phyloP scores from a whole-genome alignment of 2,329 filamentous ascomycete species.

The Alternaria sp. region DNA sequence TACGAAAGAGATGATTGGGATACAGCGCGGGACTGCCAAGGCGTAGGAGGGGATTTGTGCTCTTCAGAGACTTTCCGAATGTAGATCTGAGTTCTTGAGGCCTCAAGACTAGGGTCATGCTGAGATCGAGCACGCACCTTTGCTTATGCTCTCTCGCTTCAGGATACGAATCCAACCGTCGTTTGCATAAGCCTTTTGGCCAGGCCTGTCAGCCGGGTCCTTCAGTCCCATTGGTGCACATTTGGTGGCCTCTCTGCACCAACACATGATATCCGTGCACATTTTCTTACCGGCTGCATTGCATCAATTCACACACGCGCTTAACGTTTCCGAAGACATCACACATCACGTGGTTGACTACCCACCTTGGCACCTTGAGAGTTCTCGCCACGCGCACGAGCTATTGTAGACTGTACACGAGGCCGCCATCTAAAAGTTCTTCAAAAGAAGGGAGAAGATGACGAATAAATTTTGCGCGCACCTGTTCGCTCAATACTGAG shows the following conservation, averaged over 20 bases:
- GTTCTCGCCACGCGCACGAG: background rate
- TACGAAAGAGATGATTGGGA: slow-evolving; percentile 5
- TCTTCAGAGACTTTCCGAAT: background rate
- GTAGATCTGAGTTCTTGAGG: background rate
- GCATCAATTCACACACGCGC: background rate
- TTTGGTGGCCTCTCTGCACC: background rate
- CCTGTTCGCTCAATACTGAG: background rate
- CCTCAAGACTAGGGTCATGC: background rate
- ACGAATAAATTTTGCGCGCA: background rate
- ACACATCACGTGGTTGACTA: background rate
- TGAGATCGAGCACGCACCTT: slow-evolving; percentile 9
- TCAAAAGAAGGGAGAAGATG: background rate
- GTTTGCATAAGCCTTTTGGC: slow-evolving; percentile 9
- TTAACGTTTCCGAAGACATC: background rate
- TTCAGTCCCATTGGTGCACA: slow-evolving; percentile 9
- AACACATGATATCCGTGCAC: background rate
- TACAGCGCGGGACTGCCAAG: slow-evolving; percentile 1
- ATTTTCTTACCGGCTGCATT: slow-evolving; percentile 4
- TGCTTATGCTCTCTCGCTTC: slow-evolving; percentile 6
- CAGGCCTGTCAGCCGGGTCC: slow-evolving; percentile 3
- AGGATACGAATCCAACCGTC: slow-evolving; percentile 8
- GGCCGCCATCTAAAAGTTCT: background rate
- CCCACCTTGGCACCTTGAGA: background rate
- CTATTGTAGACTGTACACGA: background rate
- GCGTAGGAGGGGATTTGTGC: background rate